Conservation (phyloP, 2,329 filamentous ascomycete genomes). For the Taxawa tesnikishii region DNA sequence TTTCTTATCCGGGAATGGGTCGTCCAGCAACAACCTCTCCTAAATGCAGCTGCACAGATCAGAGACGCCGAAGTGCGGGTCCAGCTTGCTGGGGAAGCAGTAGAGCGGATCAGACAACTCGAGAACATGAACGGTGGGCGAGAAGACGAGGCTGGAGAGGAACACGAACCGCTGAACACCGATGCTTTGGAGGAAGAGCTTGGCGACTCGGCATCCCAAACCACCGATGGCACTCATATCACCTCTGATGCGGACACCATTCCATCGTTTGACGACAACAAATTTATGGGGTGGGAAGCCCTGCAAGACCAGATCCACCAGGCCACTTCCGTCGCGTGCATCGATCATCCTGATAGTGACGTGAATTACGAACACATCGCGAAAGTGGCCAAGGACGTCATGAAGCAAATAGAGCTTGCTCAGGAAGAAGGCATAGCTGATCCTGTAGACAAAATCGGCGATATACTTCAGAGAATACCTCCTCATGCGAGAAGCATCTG, state of each 20-base stretch:
- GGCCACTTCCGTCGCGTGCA: too few relatives aligned
- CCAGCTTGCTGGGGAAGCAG: slow-evolving; percentile 9
- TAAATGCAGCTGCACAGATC: slow-evolving; percentile 53
- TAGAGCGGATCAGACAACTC: slow-evolving; percentile 3
- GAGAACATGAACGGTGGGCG: too few relatives aligned
- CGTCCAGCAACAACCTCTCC: slow-evolving; percentile 89
- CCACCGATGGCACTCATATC: too few relatives aligned
- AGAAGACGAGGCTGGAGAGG: slow-evolving; percentile 9
- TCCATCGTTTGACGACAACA: too few relatives aligned
- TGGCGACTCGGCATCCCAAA: too few relatives aligned
- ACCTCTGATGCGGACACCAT: too few relatives aligned
- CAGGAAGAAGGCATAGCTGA: background rate
- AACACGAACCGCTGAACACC: slow-evolving; percentile 3
- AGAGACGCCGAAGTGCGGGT: slow-evolving; percentile 17
- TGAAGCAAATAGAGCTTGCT: background rate
- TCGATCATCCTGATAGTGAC: background rate
- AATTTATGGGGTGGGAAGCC: too few relatives aligned
- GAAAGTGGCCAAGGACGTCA: background rate
- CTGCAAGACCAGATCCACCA: too few relatives aligned
- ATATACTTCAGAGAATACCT: background rate
- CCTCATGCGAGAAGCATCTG: background rate
- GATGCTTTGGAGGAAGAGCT: slow-evolving; percentile 1
- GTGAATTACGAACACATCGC: background rate
- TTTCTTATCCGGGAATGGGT: slow-evolving; percentile 97
- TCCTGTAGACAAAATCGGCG: background rate